Base-by-base conservation (phyloP, 192 early-diverging fungal genomes). In the Jimgerdemannia flammicorona region DNA sequence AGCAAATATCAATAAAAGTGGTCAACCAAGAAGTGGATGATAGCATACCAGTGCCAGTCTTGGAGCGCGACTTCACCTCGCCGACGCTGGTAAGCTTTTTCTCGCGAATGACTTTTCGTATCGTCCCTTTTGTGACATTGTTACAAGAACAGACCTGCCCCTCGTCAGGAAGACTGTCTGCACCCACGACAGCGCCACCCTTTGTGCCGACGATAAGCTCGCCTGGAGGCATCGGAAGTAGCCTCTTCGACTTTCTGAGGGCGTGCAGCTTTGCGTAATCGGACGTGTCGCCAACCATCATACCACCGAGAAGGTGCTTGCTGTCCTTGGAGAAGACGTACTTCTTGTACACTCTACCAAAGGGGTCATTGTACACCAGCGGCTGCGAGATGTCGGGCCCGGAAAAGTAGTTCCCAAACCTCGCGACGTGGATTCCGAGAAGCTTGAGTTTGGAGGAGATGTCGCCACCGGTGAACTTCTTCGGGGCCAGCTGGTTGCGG, bases 111-210 rank as follows among this genome's bases (percentile, higher is more conserved):
- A 83, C 72, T n/a, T 76, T 49, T 44, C 77, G 77, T 42, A 91
- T 83, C 43, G 88, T 79, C 39, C 84, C 88, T 76, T 91, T 91
- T 63, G 87, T 86, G 40, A 91, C 78, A 74, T 91, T 91, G 80
- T 91, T 91, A 74, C 90, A 91, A 41, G 91, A 93, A 75, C 90
- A 91, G 49, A 91, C 82, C 59, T 92, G 91, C 2, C 91, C 82
- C 20, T 91, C 90, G 66, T 93, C 89, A 29, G 29, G 29, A 29
- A 29, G 29, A 29, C 29, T 29, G 44, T 86, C 84, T n/a, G 92
- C 71, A 42, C 90, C 86, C 9, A 75, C 73, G n/a, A 75, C 84
- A 14, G 29, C 29, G 82, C 87, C 66, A 79, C 78, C 4, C 67
- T 81, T 71, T 84, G 78, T 71, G 67, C 84, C 84, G n/a, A 86